Evolutionary conservation across 1,284 basidiomycete species (phyloP), one percentile per base, ranked within the genome.

Genomic region (Ceratorhiza oryzae-sativae): DNA sequence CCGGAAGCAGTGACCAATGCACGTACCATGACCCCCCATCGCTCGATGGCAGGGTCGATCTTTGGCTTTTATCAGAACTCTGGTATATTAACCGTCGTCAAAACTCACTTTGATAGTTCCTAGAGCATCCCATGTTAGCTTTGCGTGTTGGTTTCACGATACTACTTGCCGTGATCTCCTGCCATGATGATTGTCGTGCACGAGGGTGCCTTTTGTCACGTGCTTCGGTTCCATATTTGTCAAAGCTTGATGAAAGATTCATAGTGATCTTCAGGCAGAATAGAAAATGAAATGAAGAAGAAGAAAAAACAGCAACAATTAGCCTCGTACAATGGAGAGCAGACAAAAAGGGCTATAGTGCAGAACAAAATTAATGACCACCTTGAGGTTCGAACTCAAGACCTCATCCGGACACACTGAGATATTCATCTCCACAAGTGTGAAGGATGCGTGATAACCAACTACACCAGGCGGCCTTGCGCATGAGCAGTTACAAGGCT

Each of bases 31-130:
- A 49, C 49, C 4, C 62, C 59, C 74, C 74, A 75, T 58, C 74
- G 67, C 59, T 75, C 74, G 30, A 75, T 65, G 15, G 74, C 74
- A 27, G 74, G 74, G 59, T 75, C 74, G 39, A 70, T 46, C 74
- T 75, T 41, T 15, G 20, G 42, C 45, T 23, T 41, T 32, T 20
- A 49, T 61, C 25, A 51, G 51, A 39, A 23, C 25, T 58, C 34
- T 32, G 8, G n/a, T 25, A 15, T 42, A 18, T 10, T 39, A 42
- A 8, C n/a, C n/a, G 30, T 27, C 10, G 39, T 20, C 10, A 27
- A n/a, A 18, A 32, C 65, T 39, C 53, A 68, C 65, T 55, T 68
- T 68, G 32, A 68, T 32, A 6, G 51, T 56, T 56, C 53, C 65
- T 68, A 32, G 10, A 39, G 30, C 39, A n/a, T 8, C 9, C 4